Conservation (phyloP, 805 yeast genomes). For the Ogataea trehalophila region DNA sequence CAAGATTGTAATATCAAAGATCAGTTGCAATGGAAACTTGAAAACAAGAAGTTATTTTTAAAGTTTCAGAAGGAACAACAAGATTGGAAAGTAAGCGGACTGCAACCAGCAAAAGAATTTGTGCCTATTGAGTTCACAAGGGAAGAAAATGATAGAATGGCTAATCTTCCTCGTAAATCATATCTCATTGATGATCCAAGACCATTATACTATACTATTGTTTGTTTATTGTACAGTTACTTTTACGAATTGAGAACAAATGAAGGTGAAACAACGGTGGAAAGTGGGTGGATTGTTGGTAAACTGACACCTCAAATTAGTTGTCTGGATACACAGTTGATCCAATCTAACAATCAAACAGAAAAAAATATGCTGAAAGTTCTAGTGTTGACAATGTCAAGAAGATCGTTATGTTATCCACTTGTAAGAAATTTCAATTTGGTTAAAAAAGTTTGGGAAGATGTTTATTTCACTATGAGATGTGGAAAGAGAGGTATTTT, state of each 20-base stretch:
- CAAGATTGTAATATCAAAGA: slow-evolving; percentile 44
- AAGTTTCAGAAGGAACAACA: slow-evolving; percentile 43
- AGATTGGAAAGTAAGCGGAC: slow-evolving; percentile 1
- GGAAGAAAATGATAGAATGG: slow-evolving; percentile 63
- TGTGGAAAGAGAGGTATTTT: slow-evolving; percentile 68
- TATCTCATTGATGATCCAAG: slow-evolving; percentile 53
- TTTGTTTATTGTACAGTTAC: slow-evolving; percentile 67
- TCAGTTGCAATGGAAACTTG: slow-evolving; percentile 49
- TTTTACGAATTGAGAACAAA: slow-evolving; percentile 74
- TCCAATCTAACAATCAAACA: slow-evolving; percentile 30
- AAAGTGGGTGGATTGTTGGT: slow-evolving; percentile 94
- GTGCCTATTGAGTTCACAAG: slow-evolving; percentile 51
- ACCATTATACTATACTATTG: slow-evolving; percentile 55
- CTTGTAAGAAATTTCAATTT: slow-evolving; percentile 68
- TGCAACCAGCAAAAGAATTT: slow-evolving; percentile 19
- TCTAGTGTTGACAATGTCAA: slow-evolving; percentile 53
- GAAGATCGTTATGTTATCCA: slow-evolving; percentile 78
- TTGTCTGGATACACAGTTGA: slow-evolving; percentile 58
- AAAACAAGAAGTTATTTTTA: slow-evolving; percentile 38
- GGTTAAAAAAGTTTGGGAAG: slow-evolving; percentile 63
- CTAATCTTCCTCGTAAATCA: slow-evolving; percentile 58
- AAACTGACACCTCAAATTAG: slow-evolving; percentile 76
- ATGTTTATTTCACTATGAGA: slow-evolving; percentile 57
- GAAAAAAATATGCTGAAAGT: slow-evolving; percentile 42
- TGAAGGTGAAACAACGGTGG: slow-evolving; percentile 66